These are phyloP conservation scores for Acanthamoeba culbertsoni DNA, from an alignment of 208 protist genomes.

Conservation along the genomic window DNA sequence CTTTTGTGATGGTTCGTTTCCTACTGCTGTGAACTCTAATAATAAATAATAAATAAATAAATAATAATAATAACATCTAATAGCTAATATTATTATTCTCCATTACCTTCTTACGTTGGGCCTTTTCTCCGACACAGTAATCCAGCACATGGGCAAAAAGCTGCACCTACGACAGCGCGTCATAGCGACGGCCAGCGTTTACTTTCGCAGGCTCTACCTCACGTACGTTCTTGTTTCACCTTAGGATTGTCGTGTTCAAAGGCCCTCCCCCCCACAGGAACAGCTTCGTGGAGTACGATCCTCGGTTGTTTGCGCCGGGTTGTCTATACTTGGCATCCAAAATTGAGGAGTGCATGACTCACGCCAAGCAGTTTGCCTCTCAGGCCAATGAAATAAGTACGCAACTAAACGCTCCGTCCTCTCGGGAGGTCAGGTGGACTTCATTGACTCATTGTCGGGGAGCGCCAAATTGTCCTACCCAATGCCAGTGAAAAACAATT, in stretches of 20 bases:
- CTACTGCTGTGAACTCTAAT: too few species aligned
- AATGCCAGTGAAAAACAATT: conserved; percentile 3
- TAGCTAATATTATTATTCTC: background rate
- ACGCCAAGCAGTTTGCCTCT: conserved; percentile 37
- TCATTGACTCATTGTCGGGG: background rate
- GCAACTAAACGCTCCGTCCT: background rate
- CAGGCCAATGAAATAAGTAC: conserved; percentile 18
- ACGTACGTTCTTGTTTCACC: background rate
- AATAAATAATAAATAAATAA: background rate
- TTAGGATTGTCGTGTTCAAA: too few species aligned
- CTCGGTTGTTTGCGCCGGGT: background rate
- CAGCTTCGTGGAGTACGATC: conserved; percentile 41
- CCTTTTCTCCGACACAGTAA: background rate
- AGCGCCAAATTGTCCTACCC: background rate
- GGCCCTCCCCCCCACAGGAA: background rate
- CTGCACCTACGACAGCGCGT: conserved; percentile 15
- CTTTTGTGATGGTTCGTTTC: background rate
- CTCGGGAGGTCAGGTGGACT: background rate
- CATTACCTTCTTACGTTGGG: too few species aligned
- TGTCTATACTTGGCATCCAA: conserved; percentile 51
- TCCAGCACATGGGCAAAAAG: conserved; percentile 51
- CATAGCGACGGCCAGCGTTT: conserved; percentile 4
- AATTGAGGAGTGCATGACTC: conserved; percentile 48
- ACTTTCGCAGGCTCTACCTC: conserved; percentile 13
- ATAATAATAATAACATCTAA: background rate